Percentiles rank a stretch among this genome's conserved stretches.
Conservation (phyloP, 805 yeast genomes). For the Candida andamanensis region DNA sequence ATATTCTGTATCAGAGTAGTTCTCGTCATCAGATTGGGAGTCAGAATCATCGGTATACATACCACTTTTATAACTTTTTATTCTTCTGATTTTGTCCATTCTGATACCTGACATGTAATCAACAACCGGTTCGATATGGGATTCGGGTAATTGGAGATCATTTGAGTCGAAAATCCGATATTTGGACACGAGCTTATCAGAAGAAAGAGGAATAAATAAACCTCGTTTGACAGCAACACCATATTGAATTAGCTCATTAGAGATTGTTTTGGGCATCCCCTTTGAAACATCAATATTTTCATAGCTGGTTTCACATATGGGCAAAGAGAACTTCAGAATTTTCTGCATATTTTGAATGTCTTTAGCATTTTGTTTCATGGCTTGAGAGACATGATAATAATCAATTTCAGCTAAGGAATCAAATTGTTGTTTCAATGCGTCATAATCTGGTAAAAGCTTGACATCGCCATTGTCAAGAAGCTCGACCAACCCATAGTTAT, state of each 20-base stretch:
- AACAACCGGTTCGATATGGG: slow-evolving; percentile 6
- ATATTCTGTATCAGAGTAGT: slow-evolving; percentile 3
- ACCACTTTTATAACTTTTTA: slow-evolving; percentile 26
- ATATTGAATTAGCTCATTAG: slow-evolving; percentile 37
- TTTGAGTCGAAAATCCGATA: slow-evolving; percentile 39
- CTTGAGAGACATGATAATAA: slow-evolving; percentile 16
- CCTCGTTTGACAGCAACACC: slow-evolving; percentile 52
- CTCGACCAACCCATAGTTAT: slow-evolving; percentile 72
- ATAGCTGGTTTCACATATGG: slow-evolving; percentile 29
- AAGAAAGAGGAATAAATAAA: slow-evolving; percentile 40
- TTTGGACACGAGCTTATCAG: slow-evolving; percentile 38
- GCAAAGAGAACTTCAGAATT: slow-evolving; percentile 15
- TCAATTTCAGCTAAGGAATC: slow-evolving; percentile 26
- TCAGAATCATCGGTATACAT: slow-evolving; percentile 38
- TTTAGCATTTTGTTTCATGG: slow-evolving; percentile 21
- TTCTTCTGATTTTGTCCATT: slow-evolving; percentile 14
- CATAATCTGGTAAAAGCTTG: slow-evolving; percentile 39
- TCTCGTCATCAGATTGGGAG: slow-evolving; percentile 10
- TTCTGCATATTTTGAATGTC: slow-evolving; percentile 17
- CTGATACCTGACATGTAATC: slow-evolving; percentile 16
- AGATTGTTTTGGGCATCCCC: slow-evolving; percentile 43
- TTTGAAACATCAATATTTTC: slow-evolving; percentile 33
- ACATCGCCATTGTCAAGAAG: slow-evolving; percentile 39
- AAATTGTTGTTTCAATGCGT: slow-evolving; percentile 40
- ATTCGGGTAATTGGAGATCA: slow-evolving; percentile 32